phyloP scores from a whole-genome alignment of 257 asterid genomes.

The Nicotiana attenuata region DNA sequence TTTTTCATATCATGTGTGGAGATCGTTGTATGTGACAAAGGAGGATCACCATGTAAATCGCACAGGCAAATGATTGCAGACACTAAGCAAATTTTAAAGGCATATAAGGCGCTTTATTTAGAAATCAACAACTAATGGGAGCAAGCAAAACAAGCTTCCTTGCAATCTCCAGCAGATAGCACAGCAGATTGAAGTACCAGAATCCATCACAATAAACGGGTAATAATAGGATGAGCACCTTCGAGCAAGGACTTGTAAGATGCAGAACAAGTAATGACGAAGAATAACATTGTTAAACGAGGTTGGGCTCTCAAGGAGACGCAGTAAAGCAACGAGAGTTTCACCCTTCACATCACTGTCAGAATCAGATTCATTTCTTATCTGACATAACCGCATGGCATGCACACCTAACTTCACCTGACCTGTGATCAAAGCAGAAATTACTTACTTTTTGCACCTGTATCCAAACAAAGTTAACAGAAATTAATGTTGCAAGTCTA shows the following conservation, averaged over 20 bases:
- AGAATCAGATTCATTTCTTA: conserved; percentile 42
- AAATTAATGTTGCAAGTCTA: background rate
- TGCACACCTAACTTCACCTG: conserved; percentile 83
- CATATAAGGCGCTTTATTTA: background rate
- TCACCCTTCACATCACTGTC: conserved; percentile 66
- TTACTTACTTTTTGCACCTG: conserved; percentile 1
- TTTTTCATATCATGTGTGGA: background rate
- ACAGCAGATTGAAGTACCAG: background rate
- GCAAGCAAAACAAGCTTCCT: background rate
- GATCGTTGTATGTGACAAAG: background rate
- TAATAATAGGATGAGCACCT: conserved; percentile 41
- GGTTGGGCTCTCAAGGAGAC: conserved; percentile 89
- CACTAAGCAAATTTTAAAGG: background rate
- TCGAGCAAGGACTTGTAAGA: conserved; percentile 87
- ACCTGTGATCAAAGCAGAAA: conserved; percentile 42
- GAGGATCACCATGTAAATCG: background rate
- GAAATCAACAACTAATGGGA: background rate
- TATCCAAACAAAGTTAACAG: conserved; percentile 6
- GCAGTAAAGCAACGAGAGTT: conserved; percentile 76
- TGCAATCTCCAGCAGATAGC: background rate
- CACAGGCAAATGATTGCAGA: background rate
- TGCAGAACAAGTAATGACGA: conserved; percentile 92
- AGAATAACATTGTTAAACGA: conserved; percentile 79
- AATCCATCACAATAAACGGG: background rate
- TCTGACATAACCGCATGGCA: conserved; percentile 84